A percentile compares a stretch with the other conserved stretches of the same genome.
These are phyloP conservation scores for Lentinula sp. DNA, from an alignment of 768 basidiomycete genomes.

Conservation along the genomic window DNA sequence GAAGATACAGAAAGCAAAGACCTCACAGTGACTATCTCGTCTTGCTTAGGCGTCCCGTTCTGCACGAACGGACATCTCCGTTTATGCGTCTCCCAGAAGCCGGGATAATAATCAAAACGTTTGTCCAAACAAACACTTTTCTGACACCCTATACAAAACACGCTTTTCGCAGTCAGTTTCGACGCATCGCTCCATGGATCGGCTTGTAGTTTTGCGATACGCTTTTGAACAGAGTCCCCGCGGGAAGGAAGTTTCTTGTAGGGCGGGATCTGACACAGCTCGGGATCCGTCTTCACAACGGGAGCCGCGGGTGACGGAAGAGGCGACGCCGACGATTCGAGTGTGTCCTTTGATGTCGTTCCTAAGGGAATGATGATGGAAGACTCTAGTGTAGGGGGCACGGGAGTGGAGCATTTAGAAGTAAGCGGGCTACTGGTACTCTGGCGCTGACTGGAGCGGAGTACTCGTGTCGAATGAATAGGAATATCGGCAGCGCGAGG, in stretches of 20 bases:
- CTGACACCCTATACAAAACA: slow-evolving; percentile 7
- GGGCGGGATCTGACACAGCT: neutral
- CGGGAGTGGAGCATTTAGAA: neutral
- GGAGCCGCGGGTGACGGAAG: neutral
- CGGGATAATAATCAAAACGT: slow-evolving; percentile 5
- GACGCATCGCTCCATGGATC: slow-evolving; percentile 5
- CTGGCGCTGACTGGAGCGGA: neutral
- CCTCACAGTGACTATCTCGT: no score
- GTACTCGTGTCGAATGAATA: neutral
- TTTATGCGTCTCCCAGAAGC: slow-evolving; percentile 6
- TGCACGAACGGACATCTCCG: neutral
- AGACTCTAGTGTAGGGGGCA: neutral
- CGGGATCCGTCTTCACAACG: neutral
- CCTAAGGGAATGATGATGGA: neutral
- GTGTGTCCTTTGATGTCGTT: neutral
- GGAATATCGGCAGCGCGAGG: neutral
- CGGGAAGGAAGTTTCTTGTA: slow-evolving; percentile 5
- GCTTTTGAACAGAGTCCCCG: neutral
- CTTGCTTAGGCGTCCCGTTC: neutral
- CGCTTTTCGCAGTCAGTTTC: slow-evolving; percentile 3
- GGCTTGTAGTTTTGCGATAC: slow-evolving; percentile 4
- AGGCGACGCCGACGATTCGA: neutral
- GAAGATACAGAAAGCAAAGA: no score
- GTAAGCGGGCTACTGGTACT: neutral
- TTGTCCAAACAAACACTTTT: slow-evolving; percentile 3